Conservation (phyloP, 768 basidiomycete genomes). For the Boletus reticuloceps region DNA sequence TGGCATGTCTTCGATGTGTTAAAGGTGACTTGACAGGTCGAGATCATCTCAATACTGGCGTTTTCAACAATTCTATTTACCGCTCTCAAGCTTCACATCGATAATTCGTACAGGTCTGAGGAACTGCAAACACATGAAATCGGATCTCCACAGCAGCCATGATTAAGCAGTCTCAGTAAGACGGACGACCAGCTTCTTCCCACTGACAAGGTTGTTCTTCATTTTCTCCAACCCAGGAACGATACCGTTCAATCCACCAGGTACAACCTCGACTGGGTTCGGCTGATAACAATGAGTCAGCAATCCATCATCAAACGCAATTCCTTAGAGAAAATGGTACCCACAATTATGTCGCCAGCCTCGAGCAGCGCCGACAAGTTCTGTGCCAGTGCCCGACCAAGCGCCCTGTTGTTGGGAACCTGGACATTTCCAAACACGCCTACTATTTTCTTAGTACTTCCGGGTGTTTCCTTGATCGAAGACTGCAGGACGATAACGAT, state of each 20-base stretch:
- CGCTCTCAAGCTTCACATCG: no score
- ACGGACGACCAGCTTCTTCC: slow-evolving; percentile 23
- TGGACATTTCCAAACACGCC: slow-evolving; percentile 10
- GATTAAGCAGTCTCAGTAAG: slow-evolving; percentile 31
- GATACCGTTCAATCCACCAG: slow-evolving; percentile 38
- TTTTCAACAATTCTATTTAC: no score
- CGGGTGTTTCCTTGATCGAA: slow-evolving; percentile 9
- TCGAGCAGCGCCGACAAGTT: slow-evolving; percentile 10
- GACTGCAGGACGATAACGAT: slow-evolving; percentile 13
- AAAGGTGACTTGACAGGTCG: no score
- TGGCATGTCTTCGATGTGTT: no score
- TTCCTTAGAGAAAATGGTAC: background rate
- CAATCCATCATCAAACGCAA: background rate
- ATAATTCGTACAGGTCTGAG: background rate
- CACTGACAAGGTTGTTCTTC: slow-evolving; percentile 38
- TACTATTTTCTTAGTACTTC: slow-evolving; percentile 18
- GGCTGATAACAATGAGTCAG: slow-evolving; percentile 8
- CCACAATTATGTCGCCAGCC: slow-evolving; percentile 15
- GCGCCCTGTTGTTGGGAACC: slow-evolving; percentile 5
- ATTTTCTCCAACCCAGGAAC: slow-evolving; percentile 32
- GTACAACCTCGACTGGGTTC: slow-evolving; percentile 27
- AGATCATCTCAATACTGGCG: no score
- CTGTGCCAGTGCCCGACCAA: slow-evolving; percentile 12
- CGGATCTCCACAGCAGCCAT: no score
- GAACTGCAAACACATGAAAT: background rate